Base-by-base conservation (phyloP, 1,284 basidiomycete species). In the Fomitopsis betulina region DNA sequence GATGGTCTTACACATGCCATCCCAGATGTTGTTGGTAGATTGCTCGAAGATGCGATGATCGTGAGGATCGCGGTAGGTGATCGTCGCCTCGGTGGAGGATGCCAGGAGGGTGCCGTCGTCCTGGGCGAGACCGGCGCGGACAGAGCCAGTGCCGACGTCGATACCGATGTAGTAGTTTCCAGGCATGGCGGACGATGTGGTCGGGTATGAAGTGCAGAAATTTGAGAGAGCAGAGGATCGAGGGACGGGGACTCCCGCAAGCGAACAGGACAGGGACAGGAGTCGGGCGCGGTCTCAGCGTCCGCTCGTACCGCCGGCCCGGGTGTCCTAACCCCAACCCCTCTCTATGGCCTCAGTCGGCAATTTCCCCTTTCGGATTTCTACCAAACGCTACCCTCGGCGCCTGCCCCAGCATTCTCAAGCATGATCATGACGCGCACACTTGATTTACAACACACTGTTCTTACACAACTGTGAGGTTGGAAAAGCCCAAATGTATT, bases 31-130 rank as follows among this genome's bases (percentile, higher is more conserved):
- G 27, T 76, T 75, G 0, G 93, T 93, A 19, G 91, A 94, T 73
- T 96, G 94, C 75, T 99, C 97, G 70, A 97, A 99, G 76, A 99
- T 94, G 61, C 90, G 82, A 68, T 93, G 86, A 79, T 99, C 94
- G 39, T 81, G 72, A 2, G 86, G 80, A 76, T 93, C 91, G 63
- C 95, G 88, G 77, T 85, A 95, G 15, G 96, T 98, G 59, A 79
- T 80, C 3, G 91, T 98, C 39, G 87, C 82, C 68, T 92, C 85
- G 49, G 86, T 86, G 60, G 84, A 84, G 55, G 92, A 91, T 3
- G 93, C 91, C 56, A 91, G 75, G 61, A 96, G 83, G 50, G 81
- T 83, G 54, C 96, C 96, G 43, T 83, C 79, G n/a, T 75, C 68
- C 62, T 86, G 83, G 62, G 97, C 86, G 43, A 99, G 84, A 33